A percentile compares a stretch with the other conserved stretches of the same genome.
Evolutionary conservation across 1,284 basidiomycete genomes (phyloP).

Genomic region (Trichosporon sp.): DNA sequence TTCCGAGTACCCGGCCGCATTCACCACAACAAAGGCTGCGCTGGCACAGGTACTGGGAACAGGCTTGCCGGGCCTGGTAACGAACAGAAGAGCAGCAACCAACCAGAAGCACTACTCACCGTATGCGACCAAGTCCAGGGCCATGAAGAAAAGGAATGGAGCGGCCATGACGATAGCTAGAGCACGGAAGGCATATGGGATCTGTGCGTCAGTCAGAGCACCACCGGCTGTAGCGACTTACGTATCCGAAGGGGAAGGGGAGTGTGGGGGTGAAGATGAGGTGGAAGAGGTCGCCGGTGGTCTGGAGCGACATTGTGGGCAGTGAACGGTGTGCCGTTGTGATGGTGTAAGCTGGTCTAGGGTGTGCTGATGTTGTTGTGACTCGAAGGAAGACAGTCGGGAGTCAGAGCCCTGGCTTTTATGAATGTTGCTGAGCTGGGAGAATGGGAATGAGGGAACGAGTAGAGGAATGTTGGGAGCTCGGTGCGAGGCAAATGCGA

Average conservation of each 20-base stretch:
- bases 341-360: not conserved
- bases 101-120: slow-evolving; percentile 19
- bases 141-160: slow-evolving; percentile 33
- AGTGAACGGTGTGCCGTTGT: not conserved
- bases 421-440: not conserved
- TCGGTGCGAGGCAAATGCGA: not conserved
- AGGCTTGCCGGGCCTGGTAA: not conserved
- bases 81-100: not conserved
- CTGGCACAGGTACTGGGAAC: not conserved
- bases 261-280: slow-evolving; percentile 14
- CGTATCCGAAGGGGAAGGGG: slow-evolving; percentile 19
- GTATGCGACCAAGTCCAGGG: slow-evolving; percentile 36
- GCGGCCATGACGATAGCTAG: slow-evolving; percentile 28
- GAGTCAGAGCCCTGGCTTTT: not conserved
- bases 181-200: slow-evolving; percentile 32
- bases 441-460: not conserved
- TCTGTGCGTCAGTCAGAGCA: slow-evolving; percentile 18
- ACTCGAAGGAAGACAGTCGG: not conserved
- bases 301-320: slow-evolving; percentile 5
- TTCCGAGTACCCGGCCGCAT: not conserved
- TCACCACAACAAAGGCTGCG: not conserved
- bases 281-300: slow-evolving; percentile 3
- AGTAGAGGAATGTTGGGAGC: not conserved
- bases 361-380: not conserved
- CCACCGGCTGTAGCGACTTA: not conserved